Conservation (phyloP, 345 rosid genomes). For the Moricandia moricandioides region DNA sequence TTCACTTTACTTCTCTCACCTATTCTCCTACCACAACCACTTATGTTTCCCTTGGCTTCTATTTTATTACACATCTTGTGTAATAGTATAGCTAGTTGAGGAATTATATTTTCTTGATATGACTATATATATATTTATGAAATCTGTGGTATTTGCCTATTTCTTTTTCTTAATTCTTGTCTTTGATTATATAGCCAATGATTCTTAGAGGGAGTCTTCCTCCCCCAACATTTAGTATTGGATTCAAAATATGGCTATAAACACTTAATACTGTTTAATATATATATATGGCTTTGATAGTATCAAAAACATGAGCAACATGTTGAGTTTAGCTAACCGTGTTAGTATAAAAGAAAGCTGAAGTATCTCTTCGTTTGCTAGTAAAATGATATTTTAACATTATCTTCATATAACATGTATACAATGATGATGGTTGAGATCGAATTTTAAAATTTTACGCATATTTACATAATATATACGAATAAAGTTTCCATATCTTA, state of each 20-base stretch:
- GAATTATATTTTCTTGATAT: not conserved
- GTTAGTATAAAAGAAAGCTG: not conserved
- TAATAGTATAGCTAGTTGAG: constrained; percentile 12
- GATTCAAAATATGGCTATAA: not conserved
- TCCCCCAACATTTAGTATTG: not conserved
- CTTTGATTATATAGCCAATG: not conserved
- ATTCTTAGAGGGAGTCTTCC: not conserved
- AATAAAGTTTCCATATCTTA: constrained; percentile 3
- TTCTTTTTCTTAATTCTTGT: not conserved
- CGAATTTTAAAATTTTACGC: not conserved
- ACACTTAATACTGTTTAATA: too few relatives aligned
- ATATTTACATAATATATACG: not conserved
- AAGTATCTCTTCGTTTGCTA: not conserved
- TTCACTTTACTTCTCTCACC: constrained; percentile 21
- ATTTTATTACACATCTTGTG: not conserved
- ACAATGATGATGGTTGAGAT: not conserved
- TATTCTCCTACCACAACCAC: constrained; percentile 16
- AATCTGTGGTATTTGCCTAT: not conserved
- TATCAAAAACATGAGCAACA: not conserved
- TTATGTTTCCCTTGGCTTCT: not conserved
- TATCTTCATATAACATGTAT: not conserved
- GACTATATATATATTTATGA: not conserved
- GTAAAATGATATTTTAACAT: not conserved
- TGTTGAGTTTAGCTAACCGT: not conserved
- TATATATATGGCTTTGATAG: not conserved